Conservation (phyloP, 805 yeast species). For the Wickerhamomyces hampshirensis region DNA sequence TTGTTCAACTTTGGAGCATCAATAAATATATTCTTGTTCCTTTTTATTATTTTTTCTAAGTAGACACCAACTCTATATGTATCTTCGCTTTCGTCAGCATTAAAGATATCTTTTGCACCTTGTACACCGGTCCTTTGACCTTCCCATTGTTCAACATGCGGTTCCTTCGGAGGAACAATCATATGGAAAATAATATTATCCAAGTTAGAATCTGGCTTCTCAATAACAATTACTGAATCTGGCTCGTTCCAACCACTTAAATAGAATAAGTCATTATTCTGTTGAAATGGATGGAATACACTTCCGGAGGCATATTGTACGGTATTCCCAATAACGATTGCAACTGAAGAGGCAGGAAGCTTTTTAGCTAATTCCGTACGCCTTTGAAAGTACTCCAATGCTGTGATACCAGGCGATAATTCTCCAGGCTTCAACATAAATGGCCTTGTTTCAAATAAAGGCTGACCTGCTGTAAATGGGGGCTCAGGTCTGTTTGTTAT, state of each 20-base stretch:
- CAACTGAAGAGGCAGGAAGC: conserved; percentile 61
- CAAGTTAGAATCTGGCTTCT: conserved; percentile 49
- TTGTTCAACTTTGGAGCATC: conserved; percentile 36
- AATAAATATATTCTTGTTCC: conserved; percentile 49
- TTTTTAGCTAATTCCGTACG: conserved; percentile 52
- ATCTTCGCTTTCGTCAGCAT: conserved; percentile 72
- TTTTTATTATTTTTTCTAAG: conserved; percentile 41
- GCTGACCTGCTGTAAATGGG: conserved; percentile 67
- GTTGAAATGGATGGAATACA: conserved; percentile 90
- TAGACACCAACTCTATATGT: conserved; percentile 39
- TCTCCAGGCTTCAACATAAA: conserved; percentile 69
- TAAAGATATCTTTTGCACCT: conserved; percentile 79
- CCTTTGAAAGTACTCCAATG: conserved; percentile 75
- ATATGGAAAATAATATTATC: conserved; percentile 61
- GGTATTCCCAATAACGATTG: conserved; percentile 68
- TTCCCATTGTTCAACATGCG: conserved; percentile 85
- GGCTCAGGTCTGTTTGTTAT: conserved; percentile 15
- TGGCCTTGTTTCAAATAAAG: conserved; percentile 81
- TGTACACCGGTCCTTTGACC: conserved; percentile 86
- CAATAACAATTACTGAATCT: conserved; percentile 63
- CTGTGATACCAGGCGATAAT: conserved; percentile 82
- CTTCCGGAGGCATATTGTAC: conserved; percentile 82
- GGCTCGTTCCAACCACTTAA: conserved; percentile 94
- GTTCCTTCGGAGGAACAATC: conserved; percentile 82
- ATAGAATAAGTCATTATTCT: conserved; percentile 82